Percentiles rank a stretch among this genome's conserved stretches.
These are phyloP conservation scores for Hypoxylon sp. DNA, from an alignment of 2,329 filamentous ascomycete species.

Conservation along the genomic window DNA sequence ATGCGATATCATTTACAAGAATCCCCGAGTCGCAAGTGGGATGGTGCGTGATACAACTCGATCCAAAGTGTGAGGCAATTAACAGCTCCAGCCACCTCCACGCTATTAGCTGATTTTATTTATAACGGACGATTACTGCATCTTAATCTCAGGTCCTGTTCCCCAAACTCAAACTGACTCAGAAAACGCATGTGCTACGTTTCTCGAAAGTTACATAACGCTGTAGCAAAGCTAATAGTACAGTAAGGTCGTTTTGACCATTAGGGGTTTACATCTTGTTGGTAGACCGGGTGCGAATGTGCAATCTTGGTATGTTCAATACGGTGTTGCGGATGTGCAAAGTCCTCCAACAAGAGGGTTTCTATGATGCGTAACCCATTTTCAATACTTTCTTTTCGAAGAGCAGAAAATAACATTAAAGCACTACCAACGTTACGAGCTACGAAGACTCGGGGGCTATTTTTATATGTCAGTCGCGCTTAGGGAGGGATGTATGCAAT, in stretches of 20 bases:
- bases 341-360: background rate
- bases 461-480: constrained; percentile 4
- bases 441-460: background rate
- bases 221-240: background rate
- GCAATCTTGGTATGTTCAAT: background rate
- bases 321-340: background rate
- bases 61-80: background rate
- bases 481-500: constrained; percentile 6
- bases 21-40: background rate
- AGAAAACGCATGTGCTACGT: background rate
- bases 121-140: background rate
- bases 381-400: background rate
- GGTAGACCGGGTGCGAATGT: too few relatives aligned
- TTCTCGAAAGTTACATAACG: background rate
- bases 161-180: background rate
- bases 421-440: background rate
- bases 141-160: background rate
- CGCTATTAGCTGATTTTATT: background rate
- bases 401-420: background rate
- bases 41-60: constrained; percentile 15
- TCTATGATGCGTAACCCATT: background rate
- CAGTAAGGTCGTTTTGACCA: background rate
- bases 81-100: background rate
- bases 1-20: constrained; percentile 2
- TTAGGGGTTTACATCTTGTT: too few relatives aligned